Evolutionary conservation across 257 asterid species (phyloP).

Genomic region (Cynanchum wilfordii): DNA sequence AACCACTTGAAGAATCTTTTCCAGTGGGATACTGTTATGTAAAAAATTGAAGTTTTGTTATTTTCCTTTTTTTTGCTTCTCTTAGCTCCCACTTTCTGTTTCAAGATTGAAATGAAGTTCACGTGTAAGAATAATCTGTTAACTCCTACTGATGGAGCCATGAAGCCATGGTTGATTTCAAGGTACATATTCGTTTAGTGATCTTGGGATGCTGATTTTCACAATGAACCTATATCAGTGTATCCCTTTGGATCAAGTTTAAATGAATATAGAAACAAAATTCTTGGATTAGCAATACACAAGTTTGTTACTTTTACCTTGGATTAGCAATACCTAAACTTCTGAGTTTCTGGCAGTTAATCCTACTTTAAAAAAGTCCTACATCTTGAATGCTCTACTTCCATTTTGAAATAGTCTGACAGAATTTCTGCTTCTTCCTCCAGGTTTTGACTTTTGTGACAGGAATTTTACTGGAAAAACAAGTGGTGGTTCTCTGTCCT

Average conservation of each 20-base stretch:
- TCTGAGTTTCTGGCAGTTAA: background rate
- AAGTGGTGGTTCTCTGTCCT: constrained; percentile 75
- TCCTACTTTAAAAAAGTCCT: background rate
- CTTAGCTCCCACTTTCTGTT: background rate
- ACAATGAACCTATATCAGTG: background rate
- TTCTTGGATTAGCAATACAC: background rate
- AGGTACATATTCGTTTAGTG: background rate
- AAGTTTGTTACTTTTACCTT: background rate
- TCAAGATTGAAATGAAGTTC: background rate
- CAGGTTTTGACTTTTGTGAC: constrained; percentile 75
- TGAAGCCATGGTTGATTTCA: background rate
- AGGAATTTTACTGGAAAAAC: constrained; percentile 84
- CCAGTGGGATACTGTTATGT: background rate
- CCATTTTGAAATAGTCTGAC: background rate
- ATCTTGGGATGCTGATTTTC: background rate
- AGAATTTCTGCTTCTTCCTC: constrained; percentile 6
- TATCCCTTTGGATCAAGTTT: background rate
- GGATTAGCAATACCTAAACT: background rate
- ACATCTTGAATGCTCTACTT: background rate
- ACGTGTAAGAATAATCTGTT: background rate
- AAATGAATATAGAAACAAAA: background rate
- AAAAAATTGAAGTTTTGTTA: background rate
- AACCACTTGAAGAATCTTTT: background rate
- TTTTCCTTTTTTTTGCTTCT: background rate
- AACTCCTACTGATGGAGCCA: background rate